Evolutionary conservation across 345 rosid species (phyloP).

Genomic region (Hypericum androsaemum): DNA sequence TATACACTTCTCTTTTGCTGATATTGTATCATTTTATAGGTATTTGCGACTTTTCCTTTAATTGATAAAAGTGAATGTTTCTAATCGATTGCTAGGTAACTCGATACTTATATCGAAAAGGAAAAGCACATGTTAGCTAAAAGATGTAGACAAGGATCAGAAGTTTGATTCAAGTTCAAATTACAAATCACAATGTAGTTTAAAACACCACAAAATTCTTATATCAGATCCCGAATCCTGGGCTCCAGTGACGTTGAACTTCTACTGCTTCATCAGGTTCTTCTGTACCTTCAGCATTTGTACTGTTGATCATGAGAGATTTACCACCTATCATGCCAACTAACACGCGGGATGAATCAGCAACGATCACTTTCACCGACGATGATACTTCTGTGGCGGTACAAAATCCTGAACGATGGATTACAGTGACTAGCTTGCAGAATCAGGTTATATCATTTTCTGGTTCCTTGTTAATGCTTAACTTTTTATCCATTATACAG

Average conservation of each 20-base stretch:
- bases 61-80: background rate
- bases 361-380: constrained; percentile 28
- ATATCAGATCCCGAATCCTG: no score
- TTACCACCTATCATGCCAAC: constrained; percentile 27
- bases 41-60: constrained; percentile 18
- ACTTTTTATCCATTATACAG: background rate
- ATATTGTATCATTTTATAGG: constrained; percentile 51
- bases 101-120: background rate
- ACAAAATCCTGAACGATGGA: constrained; percentile 30
- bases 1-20: constrained; percentile 28
- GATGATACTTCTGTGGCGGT: constrained; percentile 24
- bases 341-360: constrained; percentile 29
- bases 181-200: no score
- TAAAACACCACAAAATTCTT: no score
- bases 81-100: background rate
- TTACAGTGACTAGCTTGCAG: constrained; percentile 27
- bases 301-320: constrained; percentile 57
- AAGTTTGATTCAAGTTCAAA: no score
- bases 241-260: background rate
- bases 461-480: background rate
- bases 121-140: no score
- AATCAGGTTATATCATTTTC: constrained; percentile 32
- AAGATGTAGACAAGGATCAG: no score
- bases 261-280: constrained; percentile 33
- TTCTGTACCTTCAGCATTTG: constrained; percentile 51